Base-by-base conservation (phyloP, 2,329 filamentous ascomycete species). In the Trichophyton verrucosum region DNA sequence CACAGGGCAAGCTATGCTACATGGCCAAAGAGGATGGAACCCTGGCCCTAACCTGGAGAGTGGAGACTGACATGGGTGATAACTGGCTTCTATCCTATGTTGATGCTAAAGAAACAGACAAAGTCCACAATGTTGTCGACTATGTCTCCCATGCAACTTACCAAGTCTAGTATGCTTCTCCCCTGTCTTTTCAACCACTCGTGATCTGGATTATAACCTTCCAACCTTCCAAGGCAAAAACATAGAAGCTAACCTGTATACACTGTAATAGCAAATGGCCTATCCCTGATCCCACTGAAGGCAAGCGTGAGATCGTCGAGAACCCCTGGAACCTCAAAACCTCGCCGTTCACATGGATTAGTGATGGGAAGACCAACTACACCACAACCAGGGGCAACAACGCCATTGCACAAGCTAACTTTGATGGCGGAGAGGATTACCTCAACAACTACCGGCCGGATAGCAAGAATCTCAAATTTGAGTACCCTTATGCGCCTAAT, bases 21-120 rank as follows among this genome's bases (percentile, higher is more conserved):
- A 40, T 63, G 20, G 47, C 57, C 13, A 63, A 63, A 55, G 11
- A 44, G 22, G 62, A 63, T 49, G 62, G 60, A 44, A 56, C 9
- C 5, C 30, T 63, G 44, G 57, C 58, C 46, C 57, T 63, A 46
- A 63, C 62, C 20, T 63, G 62, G 62, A 61, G 44, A 49, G 58
- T 63, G 7, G 62, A 63, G 42, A 63, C 62, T 22, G 62, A 63
- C 40, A 58, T 61, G 44, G 62, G 60, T 42, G 62, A 63, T 58
- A 61, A 63, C 60, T 63, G 62, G 62, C 62, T 63, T 24, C 55
- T 60, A 27, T 63, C 62, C 7, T 63, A 63, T 22, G 51, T 63
- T 22, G 62, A 63, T 60, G 62, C 62, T 8, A 61, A 63, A 55
- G 46, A 60, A n/a, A 38, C 42, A 27, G 57, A 60, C 7, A 59